These are phyloP conservation scores for Sclerotiophoma versabilis DNA, from an alignment of 2,329 filamentous ascomycete genomes.

Conservation along the genomic window DNA sequence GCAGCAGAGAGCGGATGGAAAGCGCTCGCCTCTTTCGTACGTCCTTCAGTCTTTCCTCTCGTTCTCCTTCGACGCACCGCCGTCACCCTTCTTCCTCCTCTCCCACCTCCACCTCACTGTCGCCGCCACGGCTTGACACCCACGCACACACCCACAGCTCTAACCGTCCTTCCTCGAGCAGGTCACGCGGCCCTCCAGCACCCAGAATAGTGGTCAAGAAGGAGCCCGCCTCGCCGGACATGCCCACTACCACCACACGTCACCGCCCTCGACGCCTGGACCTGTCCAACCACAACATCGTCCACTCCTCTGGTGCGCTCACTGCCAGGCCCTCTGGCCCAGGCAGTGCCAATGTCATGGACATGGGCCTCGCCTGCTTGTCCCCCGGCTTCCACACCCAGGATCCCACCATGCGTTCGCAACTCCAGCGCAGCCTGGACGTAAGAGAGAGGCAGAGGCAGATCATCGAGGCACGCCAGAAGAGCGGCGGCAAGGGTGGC, in stretches of 20 bases:
- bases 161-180: conserved; percentile 52
- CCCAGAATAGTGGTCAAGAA: conserved; percentile 96
- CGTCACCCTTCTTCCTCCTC: conserved; percentile 33
- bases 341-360: conserved; percentile 79
- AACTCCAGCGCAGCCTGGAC: conserved; percentile 90
- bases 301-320: conserved; percentile 53
- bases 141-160: conserved; percentile 13
- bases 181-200: conserved; percentile 60
- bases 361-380: conserved; percentile 91
- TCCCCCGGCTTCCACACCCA: conserved; percentile 96
- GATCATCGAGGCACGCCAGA: conserved; percentile 93
- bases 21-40: conserved; percentile 62
- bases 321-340: conserved; percentile 74
- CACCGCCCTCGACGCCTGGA: conserved; percentile 81
- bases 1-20: conserved; percentile 55
- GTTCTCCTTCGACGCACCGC: conserved; percentile 28
- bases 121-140: conserved; percentile 32
- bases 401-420: conserved; percentile 94
- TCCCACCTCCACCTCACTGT: conserved; percentile 37
- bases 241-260: conserved; percentile 72
- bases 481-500: conserved; percentile 66
- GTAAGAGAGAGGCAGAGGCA: conserved; percentile 93
- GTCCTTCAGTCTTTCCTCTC: conserved; percentile 44
- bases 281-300: conserved; percentile 64
- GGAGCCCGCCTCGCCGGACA: conserved; percentile 85